Percentiles rank a stretch among this genome's conserved stretches.
phyloP scores from a whole-genome alignment of 768 basidiomycete genomes.

The Lentinula raphanica region DNA sequence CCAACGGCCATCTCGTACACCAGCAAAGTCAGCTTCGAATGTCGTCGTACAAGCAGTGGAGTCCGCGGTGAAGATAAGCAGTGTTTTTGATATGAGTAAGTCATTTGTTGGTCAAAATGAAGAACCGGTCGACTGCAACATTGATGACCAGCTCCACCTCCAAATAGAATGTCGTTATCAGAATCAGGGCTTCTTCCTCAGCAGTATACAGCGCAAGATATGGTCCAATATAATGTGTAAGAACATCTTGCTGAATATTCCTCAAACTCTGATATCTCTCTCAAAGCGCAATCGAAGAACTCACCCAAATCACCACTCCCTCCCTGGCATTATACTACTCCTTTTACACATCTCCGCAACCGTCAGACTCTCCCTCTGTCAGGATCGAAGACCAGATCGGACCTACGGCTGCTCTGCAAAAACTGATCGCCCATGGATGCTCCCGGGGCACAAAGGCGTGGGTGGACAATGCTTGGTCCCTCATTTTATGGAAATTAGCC shows the following conservation, averaged over 20 bases:
- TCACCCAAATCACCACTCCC: conserved; percentile 48
- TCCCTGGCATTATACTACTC: conserved; percentile 52
- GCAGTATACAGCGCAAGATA: conserved; percentile 33
- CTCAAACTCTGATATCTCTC: not conserved
- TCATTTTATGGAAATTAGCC: conserved; percentile 94
- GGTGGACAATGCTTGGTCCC: conserved; percentile 89
- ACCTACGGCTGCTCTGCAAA: conserved; percentile 50
- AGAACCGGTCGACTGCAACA: not conserved
- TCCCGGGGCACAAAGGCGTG: conserved; percentile 66
- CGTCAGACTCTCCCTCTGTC: conserved; percentile 14
- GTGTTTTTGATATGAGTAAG: conserved; percentile 45
- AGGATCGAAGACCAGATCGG: conserved; percentile 4
- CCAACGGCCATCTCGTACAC: not conserved
- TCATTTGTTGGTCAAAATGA: not conserved
- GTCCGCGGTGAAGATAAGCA: not conserved
- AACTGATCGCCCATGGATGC: conserved; percentile 57
- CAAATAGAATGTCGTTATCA: conserved; percentile 38
- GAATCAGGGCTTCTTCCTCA: conserved; percentile 51
- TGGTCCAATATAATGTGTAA: conserved; percentile 51
- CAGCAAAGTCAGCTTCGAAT: conserved; percentile 12
- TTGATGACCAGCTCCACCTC: conserved; percentile 10
- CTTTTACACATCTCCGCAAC: conserved; percentile 42
- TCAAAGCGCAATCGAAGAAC: conserved; percentile 43
- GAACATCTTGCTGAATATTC: conserved; percentile 13
- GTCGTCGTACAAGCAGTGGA: not conserved